Percentiles rank a stretch among this genome's conserved stretches.
These are phyloP conservation scores for Melanomma pulvis-pyrius DNA, from an alignment of 495 filamentous ascomycete species.

Conservation along the genomic window DNA sequence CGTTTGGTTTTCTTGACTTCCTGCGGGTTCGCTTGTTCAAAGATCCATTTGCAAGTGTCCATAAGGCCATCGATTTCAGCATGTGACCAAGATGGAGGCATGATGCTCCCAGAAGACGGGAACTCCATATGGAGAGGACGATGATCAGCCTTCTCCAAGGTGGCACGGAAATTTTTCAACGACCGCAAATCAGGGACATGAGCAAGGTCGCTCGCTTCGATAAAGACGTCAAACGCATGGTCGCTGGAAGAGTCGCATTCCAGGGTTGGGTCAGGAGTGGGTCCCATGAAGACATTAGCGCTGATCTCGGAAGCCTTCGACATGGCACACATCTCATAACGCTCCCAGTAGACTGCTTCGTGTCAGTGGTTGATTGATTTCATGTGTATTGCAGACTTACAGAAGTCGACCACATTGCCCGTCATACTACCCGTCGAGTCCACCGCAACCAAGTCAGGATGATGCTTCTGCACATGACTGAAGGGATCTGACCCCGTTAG, in stretches of 20 bases:
- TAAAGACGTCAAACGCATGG: constrained; percentile 67
- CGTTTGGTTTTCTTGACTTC: constrained; percentile 43
- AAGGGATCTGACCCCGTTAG: constrained; percentile 59
- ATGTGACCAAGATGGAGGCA: constrained; percentile 77
- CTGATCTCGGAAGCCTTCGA: constrained; percentile 85
- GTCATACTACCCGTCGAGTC: constrained; percentile 74
- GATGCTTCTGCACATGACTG: constrained; percentile 69
- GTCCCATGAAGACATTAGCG: constrained; percentile 86
- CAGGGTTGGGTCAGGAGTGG: constrained; percentile 71
- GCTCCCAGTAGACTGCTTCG: constrained; percentile 72
- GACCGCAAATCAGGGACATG: constrained; percentile 59
- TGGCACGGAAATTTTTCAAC: constrained; percentile 61
- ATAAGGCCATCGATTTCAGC: constrained; percentile 80
- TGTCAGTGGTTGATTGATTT: background rate
- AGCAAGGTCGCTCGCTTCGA: constrained; percentile 86
- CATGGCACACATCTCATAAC: constrained; percentile 91
- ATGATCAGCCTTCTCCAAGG: constrained; percentile 47
- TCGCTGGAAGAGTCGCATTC: constrained; percentile 30
- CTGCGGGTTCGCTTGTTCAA: constrained; percentile 68
- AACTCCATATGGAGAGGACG: constrained; percentile 71
- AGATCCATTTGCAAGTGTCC: constrained; percentile 86
- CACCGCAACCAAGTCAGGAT: constrained; percentile 70
- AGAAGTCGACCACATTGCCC: constrained; percentile 84
- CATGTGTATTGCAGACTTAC: constrained; percentile 48
- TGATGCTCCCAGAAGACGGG: constrained; percentile 87